Evolutionary conservation across 768 basidiomycete genomes (phyloP).

Genomic region (Lentinula lateritia): DNA sequence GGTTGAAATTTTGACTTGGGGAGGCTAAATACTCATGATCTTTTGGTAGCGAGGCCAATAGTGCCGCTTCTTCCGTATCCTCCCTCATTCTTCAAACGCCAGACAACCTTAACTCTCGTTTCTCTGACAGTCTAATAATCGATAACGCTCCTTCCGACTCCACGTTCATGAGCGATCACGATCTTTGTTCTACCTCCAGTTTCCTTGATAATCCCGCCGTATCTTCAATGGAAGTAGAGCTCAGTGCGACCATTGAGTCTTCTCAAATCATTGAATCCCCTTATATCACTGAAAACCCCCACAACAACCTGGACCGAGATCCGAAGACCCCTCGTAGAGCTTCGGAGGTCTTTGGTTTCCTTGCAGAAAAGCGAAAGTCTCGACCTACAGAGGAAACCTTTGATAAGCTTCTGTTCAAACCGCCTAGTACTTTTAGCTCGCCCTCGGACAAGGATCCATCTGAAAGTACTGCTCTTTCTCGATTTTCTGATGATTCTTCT

Average conservation of each 20-base stretch:
- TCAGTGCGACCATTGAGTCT: slow-evolving; percentile 45
- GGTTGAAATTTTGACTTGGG: slow-evolving; percentile 13
- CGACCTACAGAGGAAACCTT: slow-evolving; percentile 22
- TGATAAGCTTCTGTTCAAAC: slow-evolving; percentile 33
- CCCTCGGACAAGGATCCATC: slow-evolving; percentile 27
- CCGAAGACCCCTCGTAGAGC: slow-evolving; percentile 60
- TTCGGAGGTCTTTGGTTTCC: slow-evolving; percentile 70
- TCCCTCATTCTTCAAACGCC: slow-evolving; percentile 49
- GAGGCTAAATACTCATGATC: not conserved
- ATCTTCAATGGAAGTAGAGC: slow-evolving; percentile 74
- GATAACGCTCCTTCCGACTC: slow-evolving; percentile 25
- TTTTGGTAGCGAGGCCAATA: slow-evolving; percentile 37
- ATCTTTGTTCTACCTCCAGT: slow-evolving; percentile 33
- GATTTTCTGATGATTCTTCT: slow-evolving; percentile 12
- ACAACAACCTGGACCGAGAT: slow-evolving; percentile 11
- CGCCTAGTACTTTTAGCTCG: slow-evolving; percentile 34
- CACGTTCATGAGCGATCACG: slow-evolving; percentile 41
- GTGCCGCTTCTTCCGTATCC: slow-evolving; percentile 37
- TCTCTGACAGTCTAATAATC: slow-evolving; percentile 25
- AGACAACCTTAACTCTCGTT: slow-evolving; percentile 34
- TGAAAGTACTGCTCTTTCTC: slow-evolving; percentile 9
- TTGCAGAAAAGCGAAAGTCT: slow-evolving; percentile 43
- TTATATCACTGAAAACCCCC: not conserved
- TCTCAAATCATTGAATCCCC: slow-evolving; percentile 26
- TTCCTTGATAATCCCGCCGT: slow-evolving; percentile 44